Conservation (phyloP, 495 filamentous ascomycete species). For the Hypomontagnella submonticulosa region DNA sequence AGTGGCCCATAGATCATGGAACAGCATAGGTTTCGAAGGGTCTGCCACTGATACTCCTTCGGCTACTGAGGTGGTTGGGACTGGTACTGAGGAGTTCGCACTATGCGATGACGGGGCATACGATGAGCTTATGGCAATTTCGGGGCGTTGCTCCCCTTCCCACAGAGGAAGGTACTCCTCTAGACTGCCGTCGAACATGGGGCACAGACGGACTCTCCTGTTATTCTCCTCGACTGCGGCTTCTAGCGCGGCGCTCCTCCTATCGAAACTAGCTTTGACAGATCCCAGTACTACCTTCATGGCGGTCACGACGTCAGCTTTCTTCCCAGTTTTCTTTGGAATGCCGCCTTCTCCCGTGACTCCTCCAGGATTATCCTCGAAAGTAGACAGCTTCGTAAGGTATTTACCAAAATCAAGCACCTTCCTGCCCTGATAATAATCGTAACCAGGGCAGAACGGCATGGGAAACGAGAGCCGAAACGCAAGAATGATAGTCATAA, state of each 20-base stretch:
- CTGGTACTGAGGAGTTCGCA: conserved; percentile 18
- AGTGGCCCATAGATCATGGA: conserved; percentile 52
- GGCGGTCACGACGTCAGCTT: conserved; percentile 51
- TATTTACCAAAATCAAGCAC: conserved; percentile 48
- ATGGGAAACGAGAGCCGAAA: conserved; percentile 57
- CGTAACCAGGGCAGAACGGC: conserved; percentile 51
- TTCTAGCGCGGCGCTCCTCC: conserved; percentile 50
- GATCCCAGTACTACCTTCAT: conserved; percentile 54
- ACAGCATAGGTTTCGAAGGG: conserved; percentile 21
- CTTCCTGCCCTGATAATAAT: conserved; percentile 46
- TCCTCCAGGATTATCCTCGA: conserved; percentile 19
- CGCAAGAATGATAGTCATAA: conserved; percentile 52
- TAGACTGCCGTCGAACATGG: conserved; percentile 60
- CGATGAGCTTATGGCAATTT: conserved; percentile 12
- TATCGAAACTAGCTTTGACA: conserved; percentile 52
- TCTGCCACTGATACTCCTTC: conserved; percentile 8
- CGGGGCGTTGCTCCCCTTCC: conserved; percentile 46
- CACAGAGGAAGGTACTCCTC: conserved; percentile 54
- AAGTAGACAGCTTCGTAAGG: conserved; percentile 44
- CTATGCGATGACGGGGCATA: conserved; percentile 26
- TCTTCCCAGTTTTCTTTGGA: conserved; percentile 17
- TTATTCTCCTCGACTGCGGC: conserved; percentile 20
- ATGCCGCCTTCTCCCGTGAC: not conserved
- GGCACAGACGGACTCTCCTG: conserved; percentile 45
- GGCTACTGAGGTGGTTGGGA: not conserved